Conservation (phyloP, 192 early-diverging fungal species). For the Mortierella claussenii region DNA sequence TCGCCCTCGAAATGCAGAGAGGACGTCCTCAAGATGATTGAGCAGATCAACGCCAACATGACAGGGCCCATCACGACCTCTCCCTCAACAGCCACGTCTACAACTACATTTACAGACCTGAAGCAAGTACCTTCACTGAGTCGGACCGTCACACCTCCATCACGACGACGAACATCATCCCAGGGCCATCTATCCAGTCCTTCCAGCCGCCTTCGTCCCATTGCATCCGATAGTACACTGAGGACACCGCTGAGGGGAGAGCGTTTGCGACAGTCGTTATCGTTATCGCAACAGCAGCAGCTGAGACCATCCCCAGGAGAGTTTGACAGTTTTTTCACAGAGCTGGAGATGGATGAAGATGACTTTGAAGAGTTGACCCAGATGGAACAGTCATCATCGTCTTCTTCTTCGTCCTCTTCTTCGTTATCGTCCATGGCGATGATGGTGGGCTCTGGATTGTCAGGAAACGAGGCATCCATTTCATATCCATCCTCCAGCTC, state of each 20-base stretch:
- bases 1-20: conserved; percentile 11
- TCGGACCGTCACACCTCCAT: no score
- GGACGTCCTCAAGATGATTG: conserved; percentile 44
- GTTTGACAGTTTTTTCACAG: conserved; percentile 34
- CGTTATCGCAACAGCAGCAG: neutral
- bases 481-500: neutral
- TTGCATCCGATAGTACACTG: neutral
- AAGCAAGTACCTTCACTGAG: no score
- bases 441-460: neutral
- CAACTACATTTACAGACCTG: no score
- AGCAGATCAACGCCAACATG: conserved; percentile 39
- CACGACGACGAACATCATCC: no score
- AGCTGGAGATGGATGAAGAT: conserved; percentile 32
- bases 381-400: conserved; percentile 8
- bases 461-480: neutral
- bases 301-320: conserved; percentile 18
- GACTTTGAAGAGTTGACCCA: conserved; percentile 42
- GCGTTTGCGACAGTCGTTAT: no score
- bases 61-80: neutral
- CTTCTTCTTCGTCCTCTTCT: neutral
- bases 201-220: neutral
- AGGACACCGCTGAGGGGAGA: conserved; percentile 2
- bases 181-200: neutral
- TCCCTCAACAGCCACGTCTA: no score
- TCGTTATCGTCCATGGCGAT: neutral